Conservation (phyloP, 2,329 filamentous ascomycete genomes). For the Cercospora zeae-maydis region DNA sequence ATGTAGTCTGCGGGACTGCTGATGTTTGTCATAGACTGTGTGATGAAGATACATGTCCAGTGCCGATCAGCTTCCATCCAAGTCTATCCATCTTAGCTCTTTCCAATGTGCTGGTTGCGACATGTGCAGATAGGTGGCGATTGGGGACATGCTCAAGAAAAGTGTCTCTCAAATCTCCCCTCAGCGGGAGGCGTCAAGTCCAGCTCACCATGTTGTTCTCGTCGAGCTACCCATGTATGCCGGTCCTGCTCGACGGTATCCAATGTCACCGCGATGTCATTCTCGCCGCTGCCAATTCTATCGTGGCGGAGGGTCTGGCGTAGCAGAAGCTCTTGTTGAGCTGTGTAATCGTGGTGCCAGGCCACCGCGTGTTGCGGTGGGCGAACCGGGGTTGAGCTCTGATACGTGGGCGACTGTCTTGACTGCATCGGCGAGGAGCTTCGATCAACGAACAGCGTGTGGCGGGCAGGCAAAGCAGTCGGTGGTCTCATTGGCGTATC, state of each 20-base stretch:
- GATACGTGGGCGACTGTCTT: neutral
- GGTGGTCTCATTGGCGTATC: neutral
- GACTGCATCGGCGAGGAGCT: neutral
- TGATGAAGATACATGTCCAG: neutral
- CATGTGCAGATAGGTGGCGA: neutral
- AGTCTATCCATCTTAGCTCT: neutral
- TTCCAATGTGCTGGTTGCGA: neutral
- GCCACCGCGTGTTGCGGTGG: neutral
- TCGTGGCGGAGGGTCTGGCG: neutral
- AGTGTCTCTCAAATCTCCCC: conserved; percentile 32
- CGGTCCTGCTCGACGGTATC: conserved; percentile 28
- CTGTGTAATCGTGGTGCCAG: neutral
- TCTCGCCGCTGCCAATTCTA: conserved; percentile 20
- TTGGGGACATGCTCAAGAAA: conserved; percentile 17
- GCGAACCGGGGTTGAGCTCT: conserved; percentile 1
- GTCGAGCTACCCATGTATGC: conserved; percentile 23
- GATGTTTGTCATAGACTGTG: neutral
- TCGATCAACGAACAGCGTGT: neutral
- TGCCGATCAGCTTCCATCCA: neutral
- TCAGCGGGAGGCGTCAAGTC: conserved; percentile 34
- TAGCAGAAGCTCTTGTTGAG: neutral
- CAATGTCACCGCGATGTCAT: conserved; percentile 27
- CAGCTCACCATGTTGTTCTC: conserved; percentile 22
- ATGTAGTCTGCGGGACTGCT: neutral
- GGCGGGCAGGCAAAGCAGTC: neutral